Base-by-base conservation (phyloP, 768 basidiomycete genomes). In the Collybia sordida region DNA sequence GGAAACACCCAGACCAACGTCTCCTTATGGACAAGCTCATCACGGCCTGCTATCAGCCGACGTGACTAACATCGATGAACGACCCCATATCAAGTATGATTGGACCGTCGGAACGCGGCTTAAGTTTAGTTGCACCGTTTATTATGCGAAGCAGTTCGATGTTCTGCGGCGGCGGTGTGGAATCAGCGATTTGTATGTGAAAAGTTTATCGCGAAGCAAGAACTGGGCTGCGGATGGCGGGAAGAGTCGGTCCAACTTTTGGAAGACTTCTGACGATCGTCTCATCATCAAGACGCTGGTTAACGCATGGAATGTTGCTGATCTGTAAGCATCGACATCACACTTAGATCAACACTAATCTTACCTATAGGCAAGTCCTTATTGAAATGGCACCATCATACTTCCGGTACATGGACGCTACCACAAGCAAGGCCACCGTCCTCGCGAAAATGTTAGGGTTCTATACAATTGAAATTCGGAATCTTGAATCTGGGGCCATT, bases 281-380 rank as follows among this genome's bases (percentile, higher is more conserved):
- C 90, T 86, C 61, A 84, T 93, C 57, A 86, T 92, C 72, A 92
- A 92, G 78, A 89, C 89, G 17, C 66, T 92, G 51, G 85, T 93
- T 14, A 86, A 86, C 66, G 87, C 88, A 12, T 92, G 90, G 90
- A 90, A 90, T 64, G 89, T 90, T 35, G 85, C 86, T 4, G 90
- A 92, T 70, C 64, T 90, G 88, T 90, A 59, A 70, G 87, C 70
- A 21, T 44, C 21, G 23, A 38, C 34, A 42, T 55, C 41, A 38
- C 34, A 24, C 6, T 37, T 21, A 35, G 39, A 48, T 42, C 38
- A 31, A 38, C 37, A 46, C 21, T 59, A 15, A 9, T 36, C 1
- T 31, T 54, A 18, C 18, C 49, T 12, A 2, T 53, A 90, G 89
- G 31, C 88, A 91, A 73, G 86, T 89, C 2, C 66, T 93, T 15